Percentiles rank a stretch among this genome's conserved stretches.
These are phyloP conservation scores for Exophiala lecanii-corni DNA, from an alignment of 2,329 filamentous ascomycete species.

Conservation along the genomic window DNA sequence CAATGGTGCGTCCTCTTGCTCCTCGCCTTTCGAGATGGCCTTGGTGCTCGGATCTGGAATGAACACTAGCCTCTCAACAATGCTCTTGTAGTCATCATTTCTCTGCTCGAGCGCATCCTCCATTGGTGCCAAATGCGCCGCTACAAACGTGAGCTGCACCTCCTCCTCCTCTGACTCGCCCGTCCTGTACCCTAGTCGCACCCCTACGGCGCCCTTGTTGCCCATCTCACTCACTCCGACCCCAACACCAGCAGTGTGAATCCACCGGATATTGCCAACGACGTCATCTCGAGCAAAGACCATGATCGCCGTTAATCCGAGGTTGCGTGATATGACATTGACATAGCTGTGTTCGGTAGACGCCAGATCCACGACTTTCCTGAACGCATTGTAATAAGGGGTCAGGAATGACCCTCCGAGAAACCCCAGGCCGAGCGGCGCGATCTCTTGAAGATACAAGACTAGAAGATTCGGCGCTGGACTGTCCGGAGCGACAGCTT, in stretches of 20 bases:
- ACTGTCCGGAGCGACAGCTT: constrained; percentile 44
- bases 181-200: constrained; percentile 56
- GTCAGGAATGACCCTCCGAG: constrained; percentile 75
- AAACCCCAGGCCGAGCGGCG: constrained; percentile 78
- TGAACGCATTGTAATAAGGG: constrained; percentile 70
- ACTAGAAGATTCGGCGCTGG: constrained; percentile 64
- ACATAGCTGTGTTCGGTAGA: constrained; percentile 55
- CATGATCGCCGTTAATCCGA: constrained; percentile 87
- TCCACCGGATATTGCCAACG: constrained; percentile 54
- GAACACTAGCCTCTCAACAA: constrained; percentile 78
- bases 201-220: constrained; percentile 87
- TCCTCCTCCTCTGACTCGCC: constrained; percentile 27
- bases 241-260: constrained; percentile 78
- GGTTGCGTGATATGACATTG: constrained; percentile 65
- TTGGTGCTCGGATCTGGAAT: constrained; percentile 23
- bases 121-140: constrained; percentile 83
- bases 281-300: constrained; percentile 67
- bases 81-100: constrained; percentile 83
- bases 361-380: constrained; percentile 67
- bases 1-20: constrained; percentile 41
- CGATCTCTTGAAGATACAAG: constrained; percentile 77
- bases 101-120: constrained; percentile 70
- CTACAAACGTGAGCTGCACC: constrained; percentile 68
- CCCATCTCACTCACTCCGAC: constrained; percentile 85
- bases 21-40: constrained; percentile 24